Evolutionary conservation across 1,284 basidiomycete genomes (phyloP), one percentile per base, ranked within the genome.

Genomic region (Ceratorhiza oryzae-sativae): DNA sequence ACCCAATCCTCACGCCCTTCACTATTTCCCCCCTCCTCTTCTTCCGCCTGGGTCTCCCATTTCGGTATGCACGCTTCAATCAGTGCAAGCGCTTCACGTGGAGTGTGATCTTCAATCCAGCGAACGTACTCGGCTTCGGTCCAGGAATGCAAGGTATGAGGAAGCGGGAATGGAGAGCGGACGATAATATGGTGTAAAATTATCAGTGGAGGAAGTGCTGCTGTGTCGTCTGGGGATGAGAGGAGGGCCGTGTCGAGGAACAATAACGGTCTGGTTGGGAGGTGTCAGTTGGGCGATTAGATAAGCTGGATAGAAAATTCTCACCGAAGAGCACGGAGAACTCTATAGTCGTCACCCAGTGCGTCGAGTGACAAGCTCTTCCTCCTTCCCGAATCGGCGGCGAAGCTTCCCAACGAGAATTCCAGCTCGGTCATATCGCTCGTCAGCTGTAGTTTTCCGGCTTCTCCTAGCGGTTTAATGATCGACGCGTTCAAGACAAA

Each of bases 351-450:
- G 30, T 90, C 89, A 0, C 92, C 92, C 2, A 93, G 85, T 32
- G 81, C 84, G 73, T 92, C 90, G 55, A 94, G 82, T 76, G 88
- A 86, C 76, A 88, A 87, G 73, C 80, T 83, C 27, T 53, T 53
- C 74, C 86, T 86, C 8, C 61, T 46, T 4, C 55, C 32, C 20
- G 59, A 53, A 20, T 90, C 84, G 60, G 83, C 84, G 77, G 95
- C 83, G 78, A 97, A 93, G 1, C 90, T 87, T 76, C 88, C 90
- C 67, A 96, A 80, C 0, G 91, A 89, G 79, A 98, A 97, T 81
- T 98, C 97, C 65, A 98, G 85, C 79, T 95, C 93, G 0, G 96
- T 92, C 94, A 97, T 96, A 79, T 98, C 96, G 65, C 89, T 92
- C 68, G 94, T 94, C 73, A 98, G 84, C 80, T 95, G 93, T 41